Percentiles rank a stretch among this genome's conserved stretches.
phyloP scores from a whole-genome alignment of 306 rosid species.

The Castanea sativa region DNA sequence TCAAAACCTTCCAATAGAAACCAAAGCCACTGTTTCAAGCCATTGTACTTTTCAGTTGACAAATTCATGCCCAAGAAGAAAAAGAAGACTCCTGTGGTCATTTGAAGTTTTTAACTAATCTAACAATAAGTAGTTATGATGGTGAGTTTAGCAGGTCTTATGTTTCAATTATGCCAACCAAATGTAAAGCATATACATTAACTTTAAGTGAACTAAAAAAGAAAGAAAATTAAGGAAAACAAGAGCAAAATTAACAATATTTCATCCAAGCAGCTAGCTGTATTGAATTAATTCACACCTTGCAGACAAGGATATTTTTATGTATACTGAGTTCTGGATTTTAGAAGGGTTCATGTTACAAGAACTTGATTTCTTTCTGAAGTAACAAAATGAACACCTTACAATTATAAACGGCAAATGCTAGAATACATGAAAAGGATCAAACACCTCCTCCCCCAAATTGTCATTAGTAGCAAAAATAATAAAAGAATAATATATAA shows the following conservation, averaged over 20 bases:
- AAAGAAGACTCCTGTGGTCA: too few species aligned
- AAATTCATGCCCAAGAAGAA: too few species aligned
- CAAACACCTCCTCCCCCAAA: slow-evolving; percentile 13
- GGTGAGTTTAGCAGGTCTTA: too few species aligned
- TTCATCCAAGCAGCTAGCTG: neutral
- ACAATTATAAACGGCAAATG: neutral
- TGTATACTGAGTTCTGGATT: neutral
- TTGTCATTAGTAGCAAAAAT: slow-evolving; percentile 12
- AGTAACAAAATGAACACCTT: neutral
- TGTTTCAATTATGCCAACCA: neutral
- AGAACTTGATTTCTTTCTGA: neutral
- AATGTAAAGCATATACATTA: neutral
- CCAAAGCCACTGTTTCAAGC: too few species aligned
- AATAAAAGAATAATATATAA: neutral
- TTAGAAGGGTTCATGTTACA: neutral
- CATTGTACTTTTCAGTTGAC: too few species aligned
- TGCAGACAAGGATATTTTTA: neutral
- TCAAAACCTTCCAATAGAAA: too few species aligned
- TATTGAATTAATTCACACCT: neutral
- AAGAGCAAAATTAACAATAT: neutral
- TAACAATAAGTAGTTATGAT: too few species aligned
- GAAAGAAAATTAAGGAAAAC: neutral
- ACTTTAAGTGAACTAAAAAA: neutral
- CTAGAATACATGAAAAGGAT: slow-evolving; percentile 2
- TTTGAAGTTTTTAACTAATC: too few species aligned